These are phyloP conservation scores for Xylaria venustula DNA, from an alignment of 495 filamentous ascomycete species.

Conservation along the genomic window DNA sequence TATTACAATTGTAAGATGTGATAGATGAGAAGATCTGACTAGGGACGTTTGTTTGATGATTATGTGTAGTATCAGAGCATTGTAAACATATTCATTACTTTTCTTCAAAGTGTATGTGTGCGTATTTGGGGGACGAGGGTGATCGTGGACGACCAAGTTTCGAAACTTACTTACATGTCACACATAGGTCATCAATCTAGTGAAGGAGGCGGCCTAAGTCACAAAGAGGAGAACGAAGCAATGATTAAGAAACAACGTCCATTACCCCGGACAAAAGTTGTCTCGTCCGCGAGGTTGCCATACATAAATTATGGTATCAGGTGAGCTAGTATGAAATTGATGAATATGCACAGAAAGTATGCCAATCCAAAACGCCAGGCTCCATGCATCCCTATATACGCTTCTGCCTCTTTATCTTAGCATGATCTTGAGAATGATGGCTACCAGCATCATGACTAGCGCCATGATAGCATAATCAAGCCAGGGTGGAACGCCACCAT, in stretches of 20 bases:
- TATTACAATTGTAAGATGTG: no score
- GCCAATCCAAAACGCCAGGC: constrained; percentile 1
- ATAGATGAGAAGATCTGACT: no score
- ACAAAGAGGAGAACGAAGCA: neutral
- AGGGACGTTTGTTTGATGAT: no score
- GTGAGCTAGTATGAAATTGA: neutral
- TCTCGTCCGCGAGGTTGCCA: neutral
- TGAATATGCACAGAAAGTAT: neutral
- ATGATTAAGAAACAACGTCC: neutral
- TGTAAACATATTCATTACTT: no score
- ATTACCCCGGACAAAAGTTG: neutral
- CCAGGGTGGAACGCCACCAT: constrained; percentile 53
- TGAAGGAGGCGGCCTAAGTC: neutral
- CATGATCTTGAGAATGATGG: constrained; percentile 50
- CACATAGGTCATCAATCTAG: neutral
- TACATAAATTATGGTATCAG: neutral
- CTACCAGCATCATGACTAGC: constrained; percentile 48
- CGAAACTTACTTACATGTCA: no score
- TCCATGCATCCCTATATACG: neutral
- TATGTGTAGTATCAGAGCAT: no score
- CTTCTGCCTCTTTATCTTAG: constrained; percentile 9
- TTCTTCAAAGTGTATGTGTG: no score
- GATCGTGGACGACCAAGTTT: no score
- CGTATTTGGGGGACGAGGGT: no score
- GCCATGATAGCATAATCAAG: constrained; percentile 60